Base-by-base conservation (phyloP, 2,329 filamentous ascomycete genomes). In the Phyllosticta paracitricarpa region DNA sequence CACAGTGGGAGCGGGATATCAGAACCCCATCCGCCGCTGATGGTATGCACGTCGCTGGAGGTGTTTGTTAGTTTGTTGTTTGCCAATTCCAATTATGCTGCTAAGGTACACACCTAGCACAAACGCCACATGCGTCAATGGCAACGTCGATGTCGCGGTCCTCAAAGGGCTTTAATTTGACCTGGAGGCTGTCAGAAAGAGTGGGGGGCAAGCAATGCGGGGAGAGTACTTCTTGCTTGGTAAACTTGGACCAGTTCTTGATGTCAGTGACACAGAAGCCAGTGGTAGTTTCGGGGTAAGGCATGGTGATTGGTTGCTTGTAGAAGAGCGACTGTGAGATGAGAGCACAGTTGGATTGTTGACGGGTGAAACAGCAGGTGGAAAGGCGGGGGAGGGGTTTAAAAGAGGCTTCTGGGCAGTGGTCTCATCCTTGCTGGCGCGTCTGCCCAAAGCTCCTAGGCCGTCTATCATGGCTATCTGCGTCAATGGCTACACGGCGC, bases 101-200 rank as follows among this genome's bases (percentile, higher is more conserved):
- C 12, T 6, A n/a, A n/a, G n/a, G n/a, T n/a, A n/a, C 40, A 6
- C 51, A 74, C 77, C 40, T 48, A 57, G 75, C 77, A 71, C 79
- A 81, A 61, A 81, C 79, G 69, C 73, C 73, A 64, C 73, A 75
- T 22, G 66, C 86, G 66, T 91, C 86, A 69, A 96, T 87, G 79
- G 92, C 88, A 76, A 96, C 84, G 72, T 96, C 91, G 68, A 96
- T 84, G 71, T 96, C 91, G 75, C 89, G 83, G 72, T 92, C 89
- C 66, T 87, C 89, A 72, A 95, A 95, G 19, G 89, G 88, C 79
- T 95, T 94, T 62, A 92, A 85, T 67, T 86, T 83, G 79, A 90
- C 91, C 79, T 92, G 74, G 48, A 24, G 59, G 54, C 24, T 26
- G 61, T 58, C 52, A 62, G 56, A 51, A 26, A 51, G 52, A 55